These are phyloP conservation scores for Diplosphaera chodatii DNA, from an alignment of 139 green algal species.

Conservation along the genomic window DNA sequence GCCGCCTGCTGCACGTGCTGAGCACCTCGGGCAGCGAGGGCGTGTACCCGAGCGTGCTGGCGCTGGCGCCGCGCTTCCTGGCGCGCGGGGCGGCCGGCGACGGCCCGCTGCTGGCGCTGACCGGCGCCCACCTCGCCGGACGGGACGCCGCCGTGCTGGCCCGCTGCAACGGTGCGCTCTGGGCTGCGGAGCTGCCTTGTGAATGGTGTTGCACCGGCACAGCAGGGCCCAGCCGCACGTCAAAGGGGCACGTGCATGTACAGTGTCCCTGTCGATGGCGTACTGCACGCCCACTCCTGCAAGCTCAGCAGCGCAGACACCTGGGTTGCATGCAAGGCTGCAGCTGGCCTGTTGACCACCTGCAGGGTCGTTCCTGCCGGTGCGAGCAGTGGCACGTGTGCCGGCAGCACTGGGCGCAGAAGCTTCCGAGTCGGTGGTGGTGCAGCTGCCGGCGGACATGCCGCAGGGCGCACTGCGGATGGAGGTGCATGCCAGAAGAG, in stretches of 20 bases:
- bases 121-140: slow-evolving; percentile 28
- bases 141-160: slow-evolving; percentile 22
- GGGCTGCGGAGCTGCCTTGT: too few species aligned
- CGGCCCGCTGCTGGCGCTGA: slow-evolving; percentile 15
- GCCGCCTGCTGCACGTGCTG: slow-evolving; percentile 33
- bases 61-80: slow-evolving; percentile 22
- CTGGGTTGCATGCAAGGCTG: neutral
- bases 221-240: too few species aligned
- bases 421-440: slow-evolving; percentile 14
- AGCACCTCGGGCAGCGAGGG: slow-evolving; percentile 6
- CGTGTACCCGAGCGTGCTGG: slow-evolving; percentile 33
- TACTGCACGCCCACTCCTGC: too few species aligned
- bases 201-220: too few species aligned
- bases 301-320: too few species aligned
- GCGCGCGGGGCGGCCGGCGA: neutral
- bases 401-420: neutral
- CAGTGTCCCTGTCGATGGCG: too few species aligned
- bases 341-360: neutral
- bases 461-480: slow-evolving; percentile 23
- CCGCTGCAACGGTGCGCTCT: slow-evolving; percentile 23
- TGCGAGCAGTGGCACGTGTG: slow-evolving; percentile 9
- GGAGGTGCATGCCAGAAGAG: too few species aligned
- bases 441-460: slow-evolving; percentile 12
- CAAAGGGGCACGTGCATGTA: too few species aligned
- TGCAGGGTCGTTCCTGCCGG: slow-evolving; percentile 23